phyloP scores from a whole-genome alignment of 257 asterid genomes.

The Solanum megistacrolobum region DNA sequence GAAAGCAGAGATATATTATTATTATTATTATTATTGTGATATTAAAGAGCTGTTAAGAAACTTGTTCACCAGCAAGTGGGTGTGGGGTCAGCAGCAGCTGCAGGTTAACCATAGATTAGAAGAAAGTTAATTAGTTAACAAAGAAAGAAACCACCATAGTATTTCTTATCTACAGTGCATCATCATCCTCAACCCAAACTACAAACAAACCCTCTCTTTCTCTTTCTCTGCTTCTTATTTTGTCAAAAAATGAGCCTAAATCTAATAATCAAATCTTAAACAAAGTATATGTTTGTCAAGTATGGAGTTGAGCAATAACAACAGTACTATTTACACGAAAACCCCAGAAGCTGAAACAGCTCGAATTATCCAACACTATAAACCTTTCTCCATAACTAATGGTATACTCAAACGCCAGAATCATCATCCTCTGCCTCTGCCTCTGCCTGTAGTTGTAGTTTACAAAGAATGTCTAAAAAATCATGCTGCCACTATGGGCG shows the following conservation, averaged over 20 bases:
- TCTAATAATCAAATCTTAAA: conserved; percentile 10
- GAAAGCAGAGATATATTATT: no score
- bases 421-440: conserved; percentile 1
- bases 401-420: conserved; percentile 76
- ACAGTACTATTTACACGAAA: neutral
- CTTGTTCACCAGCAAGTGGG: neutral
- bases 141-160: conserved; percentile 18
- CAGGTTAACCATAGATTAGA: conserved; percentile 27
- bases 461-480: conserved; percentile 90
- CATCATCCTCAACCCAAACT: conserved; percentile 14
- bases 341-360: conserved; percentile 54
- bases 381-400: conserved; percentile 44
- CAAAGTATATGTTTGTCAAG: conserved; percentile 20
- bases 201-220: neutral
- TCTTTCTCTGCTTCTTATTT: neutral
- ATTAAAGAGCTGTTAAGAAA: no score
- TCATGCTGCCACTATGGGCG: conserved; percentile 83
- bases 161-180: conserved; percentile 33
- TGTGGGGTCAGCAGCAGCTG: neutral
- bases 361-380: conserved; percentile 48
- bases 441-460: conserved; percentile 41
- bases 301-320: conserved; percentile 39
- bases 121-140: conserved; percentile 48
- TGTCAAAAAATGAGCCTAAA: neutral
- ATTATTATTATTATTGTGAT: no score